phyloP scores from a whole-genome alignment of 805 yeast species.

The Novakomyces olei region DNA sequence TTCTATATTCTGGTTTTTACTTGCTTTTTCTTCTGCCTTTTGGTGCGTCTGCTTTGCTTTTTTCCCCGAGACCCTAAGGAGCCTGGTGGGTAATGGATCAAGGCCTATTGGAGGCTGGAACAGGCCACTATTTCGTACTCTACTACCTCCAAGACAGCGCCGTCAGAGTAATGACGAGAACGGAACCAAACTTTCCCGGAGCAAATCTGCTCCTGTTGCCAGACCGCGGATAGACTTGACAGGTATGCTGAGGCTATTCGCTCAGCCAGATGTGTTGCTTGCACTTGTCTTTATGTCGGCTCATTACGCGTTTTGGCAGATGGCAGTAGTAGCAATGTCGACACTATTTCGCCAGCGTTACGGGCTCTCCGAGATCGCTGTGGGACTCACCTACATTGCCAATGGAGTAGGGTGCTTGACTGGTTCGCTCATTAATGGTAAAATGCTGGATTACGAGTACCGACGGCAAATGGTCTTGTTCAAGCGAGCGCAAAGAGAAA shows the following conservation, averaged over 20 bases:
- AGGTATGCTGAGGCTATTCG: background rate
- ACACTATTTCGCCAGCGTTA: background rate
- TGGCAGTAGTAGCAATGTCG: background rate
- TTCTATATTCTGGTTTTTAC: conserved; percentile 54
- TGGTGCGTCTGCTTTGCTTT: conserved; percentile 16
- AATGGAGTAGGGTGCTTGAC: background rate
- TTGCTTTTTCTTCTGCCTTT: conserved; percentile 35
- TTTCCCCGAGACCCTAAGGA: conserved; percentile 57
- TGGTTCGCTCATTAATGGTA: background rate
- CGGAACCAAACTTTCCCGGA: background rate
- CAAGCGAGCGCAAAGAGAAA: too few species aligned
- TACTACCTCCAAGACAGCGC: background rate
- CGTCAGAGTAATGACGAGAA: background rate
- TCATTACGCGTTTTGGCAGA: background rate
- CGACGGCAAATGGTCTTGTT: too few species aligned
- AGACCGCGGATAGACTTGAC: background rate
- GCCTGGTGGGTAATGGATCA: conserved; percentile 55
- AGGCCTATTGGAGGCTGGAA: conserved; percentile 28
- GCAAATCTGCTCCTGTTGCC: conserved; percentile 2
- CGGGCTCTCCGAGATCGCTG: background rate
- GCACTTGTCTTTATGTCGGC: background rate
- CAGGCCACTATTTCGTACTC: background rate
- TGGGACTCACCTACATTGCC: background rate
- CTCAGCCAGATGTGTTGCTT: background rate
- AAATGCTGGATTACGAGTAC: conserved; percentile 1